Base-by-base conservation (phyloP, 768 basidiomycete species). In the Kwoniella dendrophila region DNA sequence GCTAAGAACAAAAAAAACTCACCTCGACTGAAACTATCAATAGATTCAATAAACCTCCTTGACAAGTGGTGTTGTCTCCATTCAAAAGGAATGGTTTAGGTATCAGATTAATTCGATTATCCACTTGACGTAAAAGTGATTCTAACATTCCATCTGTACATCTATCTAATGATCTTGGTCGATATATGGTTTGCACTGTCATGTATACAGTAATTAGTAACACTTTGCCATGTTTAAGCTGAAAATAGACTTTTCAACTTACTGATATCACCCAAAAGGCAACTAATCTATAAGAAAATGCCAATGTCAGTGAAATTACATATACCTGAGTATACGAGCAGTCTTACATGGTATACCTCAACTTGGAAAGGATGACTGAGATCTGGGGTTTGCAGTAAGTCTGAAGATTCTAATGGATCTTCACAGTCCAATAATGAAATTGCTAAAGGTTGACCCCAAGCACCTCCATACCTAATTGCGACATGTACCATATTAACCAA, bases 211-310 rank as follows among this genome's bases (percentile, higher is more conserved):
- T n/a, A 32, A 26, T 58, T 30, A 58, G 43, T n/a, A 22, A 6
- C 47, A 34, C 6, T n/a, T 11, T 32, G 18, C n/a, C 20, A n/a
- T 4, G 30, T 4, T 11, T 29, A 32, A n/a, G 27, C 27, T 20
- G 20, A 7, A 34, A 5, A 16, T 26, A 0, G 18, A 16, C 11
- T 1, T 6, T 14, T 26, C 4, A n/a, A 54, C 59, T 61, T 22
- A 61, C 59, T 61, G 59, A 61, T 54, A 27, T 53, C 44, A 10
- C 59, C 59, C 18, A 61, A 33, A 22, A 61, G 41, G n/a, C 59
- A 61, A 52, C 59, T 61, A 29, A 61, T 29, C 59, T 61, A 47
- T 24, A 14, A 2, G 12, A 38, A 27, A 3, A n/a, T 27, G 50
- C 38, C 11, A 61, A 29, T 40, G 6, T 43, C 41, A 20, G 20